A percentile compares a stretch with the other conserved stretches of the same genome.
Evolutionary conservation across 495 filamentous ascomycete species (phyloP).

Genomic region (Ascobolus immersus): DNA sequence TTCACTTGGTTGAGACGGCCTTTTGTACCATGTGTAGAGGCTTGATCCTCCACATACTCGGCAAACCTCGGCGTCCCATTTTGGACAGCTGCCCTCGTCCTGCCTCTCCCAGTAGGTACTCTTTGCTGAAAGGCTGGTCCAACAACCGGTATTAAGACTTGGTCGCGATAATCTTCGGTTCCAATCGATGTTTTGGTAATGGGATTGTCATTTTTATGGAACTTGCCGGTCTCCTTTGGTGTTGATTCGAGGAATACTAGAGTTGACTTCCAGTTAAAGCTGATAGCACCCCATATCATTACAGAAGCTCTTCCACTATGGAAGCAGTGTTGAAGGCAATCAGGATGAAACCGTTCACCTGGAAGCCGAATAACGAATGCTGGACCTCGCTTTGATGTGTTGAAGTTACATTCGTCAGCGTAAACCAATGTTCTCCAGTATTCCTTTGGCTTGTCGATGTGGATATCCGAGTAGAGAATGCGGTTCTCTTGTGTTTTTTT

Average conservation of each 20-base stretch:
- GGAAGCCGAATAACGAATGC: background rate
- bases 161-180: background rate
- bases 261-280: background rate
- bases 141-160: background rate
- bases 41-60: slow-evolving; percentile 1
- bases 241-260: background rate
- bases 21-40: background rate
- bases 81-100: too few species aligned
- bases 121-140: background rate
- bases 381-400: background rate
- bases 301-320: background rate
- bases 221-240: background rate
- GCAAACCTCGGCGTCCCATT: too few species aligned
- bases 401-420: background rate
- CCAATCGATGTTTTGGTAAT: background rate
- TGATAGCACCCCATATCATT: slow-evolving; percentile 1
- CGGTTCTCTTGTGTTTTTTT: too few species aligned
- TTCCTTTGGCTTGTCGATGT: too few species aligned
- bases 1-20: background rate
- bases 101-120: too few species aligned
- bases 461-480: too few species aligned
- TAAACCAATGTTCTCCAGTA: background rate
- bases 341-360: background rate
- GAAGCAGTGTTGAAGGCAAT: slow-evolving; percentile 1
- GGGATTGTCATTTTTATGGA: background rate